These are phyloP conservation scores for Torulaspora maleeae DNA, from an alignment of 805 yeast genomes.

Conservation along the genomic window DNA sequence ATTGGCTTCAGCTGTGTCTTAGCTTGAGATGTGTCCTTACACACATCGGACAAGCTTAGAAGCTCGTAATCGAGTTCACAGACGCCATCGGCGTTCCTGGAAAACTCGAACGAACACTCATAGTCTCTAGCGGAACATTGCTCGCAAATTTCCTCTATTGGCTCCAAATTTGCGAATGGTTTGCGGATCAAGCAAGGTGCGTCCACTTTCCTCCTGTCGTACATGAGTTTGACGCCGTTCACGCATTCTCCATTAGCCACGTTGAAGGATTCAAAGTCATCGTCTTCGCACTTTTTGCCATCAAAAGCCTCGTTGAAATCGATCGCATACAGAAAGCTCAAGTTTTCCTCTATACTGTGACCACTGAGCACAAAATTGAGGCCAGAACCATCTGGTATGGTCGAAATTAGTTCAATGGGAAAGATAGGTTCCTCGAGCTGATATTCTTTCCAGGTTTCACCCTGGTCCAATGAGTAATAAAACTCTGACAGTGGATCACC, in stretches of 20 bases:
- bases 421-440: constrained; percentile 43
- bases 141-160: constrained; percentile 51
- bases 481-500: constrained; percentile 36
- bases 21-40: constrained; percentile 15
- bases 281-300: constrained; percentile 39
- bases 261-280: constrained; percentile 63
- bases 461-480: constrained; percentile 67
- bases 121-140: constrained; percentile 60
- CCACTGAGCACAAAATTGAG: constrained; percentile 53
- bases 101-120: constrained; percentile 61
- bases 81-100: constrained; percentile 34
- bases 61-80: constrained; percentile 44
- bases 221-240: constrained; percentile 62
- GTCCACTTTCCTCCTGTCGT: constrained; percentile 56
- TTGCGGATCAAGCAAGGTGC: constrained; percentile 52
- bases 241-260: constrained; percentile 46
- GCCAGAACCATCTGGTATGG: constrained; percentile 70
- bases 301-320: constrained; percentile 57
- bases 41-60: constrained; percentile 19
- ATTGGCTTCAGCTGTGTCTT: constrained; percentile 18
- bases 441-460: constrained; percentile 54
- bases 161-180: constrained; percentile 36
- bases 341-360: constrained; percentile 15
- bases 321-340: constrained; percentile 32
- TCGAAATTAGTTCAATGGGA: constrained; percentile 41